Evolutionary conservation across 108 stramenopile species (phyloP).

Genomic region (Fragilaria crotonensis): DNA sequence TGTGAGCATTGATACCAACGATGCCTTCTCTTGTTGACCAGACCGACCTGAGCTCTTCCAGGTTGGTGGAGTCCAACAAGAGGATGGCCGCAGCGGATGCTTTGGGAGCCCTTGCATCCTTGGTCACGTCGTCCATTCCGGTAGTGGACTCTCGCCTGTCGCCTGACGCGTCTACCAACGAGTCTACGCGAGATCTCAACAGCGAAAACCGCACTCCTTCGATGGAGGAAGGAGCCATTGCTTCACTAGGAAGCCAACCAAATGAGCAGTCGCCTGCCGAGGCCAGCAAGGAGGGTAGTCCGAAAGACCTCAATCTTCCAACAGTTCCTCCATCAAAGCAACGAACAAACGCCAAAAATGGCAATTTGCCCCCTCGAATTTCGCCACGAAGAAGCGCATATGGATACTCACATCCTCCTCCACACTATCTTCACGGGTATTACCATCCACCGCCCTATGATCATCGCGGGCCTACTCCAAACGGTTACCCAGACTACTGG

Average conservation of each 20-base stretch:
- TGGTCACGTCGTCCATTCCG: background rate
- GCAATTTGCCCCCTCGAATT: no score
- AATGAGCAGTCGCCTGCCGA: background rate
- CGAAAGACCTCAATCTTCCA: background rate
- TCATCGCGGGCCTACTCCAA: background rate
- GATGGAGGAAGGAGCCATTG: background rate
- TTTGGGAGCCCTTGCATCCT: background rate
- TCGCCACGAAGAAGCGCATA: no score
- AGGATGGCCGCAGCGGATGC: background rate
- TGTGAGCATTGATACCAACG: no score
- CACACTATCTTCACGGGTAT: no score
- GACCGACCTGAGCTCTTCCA: background rate
- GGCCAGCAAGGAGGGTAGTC: background rate
- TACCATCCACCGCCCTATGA: background rate
- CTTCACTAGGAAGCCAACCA: background rate
- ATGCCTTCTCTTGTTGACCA: conserved; percentile 1
- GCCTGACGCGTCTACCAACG: background rate
- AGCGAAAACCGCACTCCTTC: background rate
- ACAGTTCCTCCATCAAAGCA: no score
- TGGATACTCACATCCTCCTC: no score
- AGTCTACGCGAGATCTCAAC: background rate
- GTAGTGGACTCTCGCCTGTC: background rate
- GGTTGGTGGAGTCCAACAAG: background rate
- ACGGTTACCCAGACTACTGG: background rate
- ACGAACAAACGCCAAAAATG: no score